Evolutionary conservation across 2,329 filamentous ascomycete species (phyloP), one percentile per base, ranked within the genome.

Genomic region (Thyridium curvatum): DNA sequence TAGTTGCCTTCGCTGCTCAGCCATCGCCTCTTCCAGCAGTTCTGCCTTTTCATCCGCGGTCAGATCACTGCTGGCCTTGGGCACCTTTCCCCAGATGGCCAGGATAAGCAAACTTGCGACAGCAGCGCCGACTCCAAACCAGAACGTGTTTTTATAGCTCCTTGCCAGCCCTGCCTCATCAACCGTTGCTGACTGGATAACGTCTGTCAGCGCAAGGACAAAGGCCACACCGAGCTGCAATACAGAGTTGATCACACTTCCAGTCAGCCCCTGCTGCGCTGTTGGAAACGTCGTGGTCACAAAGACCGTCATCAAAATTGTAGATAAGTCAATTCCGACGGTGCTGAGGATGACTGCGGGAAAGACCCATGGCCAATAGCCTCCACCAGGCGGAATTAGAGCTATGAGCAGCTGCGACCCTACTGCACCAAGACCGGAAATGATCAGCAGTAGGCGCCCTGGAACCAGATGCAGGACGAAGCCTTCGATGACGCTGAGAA

Each of bases 301-400:
- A 59, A 86, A 90, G 42, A 90, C 74, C 51, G 84, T 89, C 14
- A 80, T 76, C 2, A 89, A 73, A 52, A 83, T 87, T 61, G 82
- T 89, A 8, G 78, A 79, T 39, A 89, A 77, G 52, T 91, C 86
- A 42, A 89, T 79, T n/a, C 82, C 84, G 28, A 89, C 66, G 0
- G 85, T 90, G 12, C 72, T 73, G 46, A 79, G 77, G 3, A 83
- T 56, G 79, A 84, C 84, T 38, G 77, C 65, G 0, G 84, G 82
- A 52, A 90, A 87, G 16, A 86, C 69, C 51, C 75, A 89, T 0
- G 80, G 74, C 86, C 85, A 91, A 66, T 84, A 84, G 34, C 75
- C 72, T 3, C 69, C 70, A 41, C 77, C 68, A 2, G 62, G 53
- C 0, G 82, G 82, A 14, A 82, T 71, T 10, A 84, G 51, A 8